These are phyloP conservation scores for Rhododendron williamsianum DNA, from an alignment of 148 eudicot genomes.

Conservation along the genomic window DNA sequence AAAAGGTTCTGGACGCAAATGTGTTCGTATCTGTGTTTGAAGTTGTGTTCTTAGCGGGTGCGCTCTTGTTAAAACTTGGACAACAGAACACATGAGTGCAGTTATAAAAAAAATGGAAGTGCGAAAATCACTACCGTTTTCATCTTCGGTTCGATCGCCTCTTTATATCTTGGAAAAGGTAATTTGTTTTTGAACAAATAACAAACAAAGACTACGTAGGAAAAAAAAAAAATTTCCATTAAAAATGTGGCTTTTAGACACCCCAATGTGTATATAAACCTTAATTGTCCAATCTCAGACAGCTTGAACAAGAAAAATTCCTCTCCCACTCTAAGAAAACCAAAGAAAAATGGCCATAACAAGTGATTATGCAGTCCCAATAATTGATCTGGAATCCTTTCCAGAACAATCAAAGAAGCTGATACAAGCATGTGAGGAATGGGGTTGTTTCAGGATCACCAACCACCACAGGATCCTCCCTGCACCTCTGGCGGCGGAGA, in stretches of 20 bases:
- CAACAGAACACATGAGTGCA: not conserved
- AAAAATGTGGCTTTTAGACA: not conserved
- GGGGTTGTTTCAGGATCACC: conserved; percentile 64
- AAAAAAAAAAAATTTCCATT: not conserved
- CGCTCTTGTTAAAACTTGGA: too few relatives aligned
- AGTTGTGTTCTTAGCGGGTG: too few relatives aligned
- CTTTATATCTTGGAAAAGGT: not conserved
- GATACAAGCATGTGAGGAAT: conserved; percentile 43
- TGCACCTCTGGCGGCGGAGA: conserved; percentile 39
- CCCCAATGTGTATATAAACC: not conserved
- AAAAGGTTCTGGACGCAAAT: too few relatives aligned
- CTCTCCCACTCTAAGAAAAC: not conserved
- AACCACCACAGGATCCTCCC: conserved; percentile 42
- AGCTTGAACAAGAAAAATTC: not conserved
- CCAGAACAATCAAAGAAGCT: conserved; percentile 26
- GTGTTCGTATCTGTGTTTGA: too few relatives aligned
- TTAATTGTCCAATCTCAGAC: not conserved
- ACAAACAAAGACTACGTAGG: not conserved
- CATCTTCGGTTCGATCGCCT: not conserved
- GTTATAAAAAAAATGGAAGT: too few relatives aligned
- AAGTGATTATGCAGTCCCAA: conserved; percentile 26
- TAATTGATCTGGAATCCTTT: conserved; percentile 40
- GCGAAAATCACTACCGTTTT: not conserved
- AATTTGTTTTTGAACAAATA: too few relatives aligned
- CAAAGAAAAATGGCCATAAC: not conserved